Base-by-base conservation (phyloP, 78 protist genomes). In the Monosiga brevicollis region DNA sequence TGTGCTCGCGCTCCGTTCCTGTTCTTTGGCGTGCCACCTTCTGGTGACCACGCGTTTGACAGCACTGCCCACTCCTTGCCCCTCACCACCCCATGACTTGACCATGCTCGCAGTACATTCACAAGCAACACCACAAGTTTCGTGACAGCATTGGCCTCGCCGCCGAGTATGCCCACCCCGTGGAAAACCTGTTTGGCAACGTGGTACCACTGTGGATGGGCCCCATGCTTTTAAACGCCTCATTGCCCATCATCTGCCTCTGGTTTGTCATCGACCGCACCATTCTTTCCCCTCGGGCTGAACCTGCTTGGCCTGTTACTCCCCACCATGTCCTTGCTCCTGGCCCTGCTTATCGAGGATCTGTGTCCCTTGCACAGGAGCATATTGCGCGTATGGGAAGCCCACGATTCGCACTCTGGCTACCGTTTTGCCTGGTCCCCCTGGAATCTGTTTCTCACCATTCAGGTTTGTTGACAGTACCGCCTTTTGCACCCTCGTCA, bases 111-210 rank as follows among this genome's bases (percentile, higher is more conserved):
- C 10, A 2, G 55, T 11, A 73, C 87, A 32, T 40, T 26, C 81
- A 36, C 80, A 24, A 74, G 78, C 37, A 36, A 29, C 87, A 84
- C 76, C 87, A 84, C 62, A 10, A 84, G 73, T 42, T 41, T 54
- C 42, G n/a, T 73, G 38, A 3, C 9, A 22, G 79, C 24, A 20
- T 84, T 10, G 81, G 83, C 55, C 74, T 84, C 24, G 74, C 81
- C 23, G 79, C 87, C 29, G 72, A 42, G 75, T 84, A 84, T 76
- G 87, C 87, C 38, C 86, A 83, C 23, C 86, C 86, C 37, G 36
- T 83, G 39, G 86, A 83, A 43, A 74, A 22, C 24, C 2, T 83
- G 15, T 11, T 62, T 24, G 41, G 34, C 34, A 39, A 42, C 83
- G 23, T 32, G 40, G 35, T 73, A 36, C 77, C 77, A 6, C 32